A percentile compares a stretch with the other conserved stretches of the same genome.
phyloP scores from a whole-genome alignment of 345 rosid species.

The Hibiscus syriacus region DNA sequence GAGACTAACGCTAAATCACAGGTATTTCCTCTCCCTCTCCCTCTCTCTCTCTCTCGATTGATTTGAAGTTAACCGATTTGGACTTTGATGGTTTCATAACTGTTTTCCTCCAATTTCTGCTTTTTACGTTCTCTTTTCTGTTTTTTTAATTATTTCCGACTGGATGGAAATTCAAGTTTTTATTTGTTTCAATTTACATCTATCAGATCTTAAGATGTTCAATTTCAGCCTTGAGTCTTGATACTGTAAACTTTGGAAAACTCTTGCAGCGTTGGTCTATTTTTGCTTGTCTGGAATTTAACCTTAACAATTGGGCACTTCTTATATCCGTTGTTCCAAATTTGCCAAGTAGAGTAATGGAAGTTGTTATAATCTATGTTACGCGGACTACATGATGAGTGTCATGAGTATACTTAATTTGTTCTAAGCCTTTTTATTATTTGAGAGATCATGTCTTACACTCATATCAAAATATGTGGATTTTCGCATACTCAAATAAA shows the following conservation, averaged over 20 bases:
- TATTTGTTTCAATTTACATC: background rate
- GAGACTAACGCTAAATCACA: background rate
- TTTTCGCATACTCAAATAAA: background rate
- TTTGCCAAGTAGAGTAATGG: constrained; percentile 1
- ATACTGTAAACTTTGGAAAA: background rate
- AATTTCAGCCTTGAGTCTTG: background rate
- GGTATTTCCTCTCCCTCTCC: constrained; percentile 10
- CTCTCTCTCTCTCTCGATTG: background rate
- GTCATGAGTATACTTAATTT: background rate
- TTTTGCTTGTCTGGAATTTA: background rate
- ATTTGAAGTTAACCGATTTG: background rate
- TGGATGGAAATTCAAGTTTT: background rate
- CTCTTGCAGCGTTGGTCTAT: background rate
- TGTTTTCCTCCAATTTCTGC: background rate
- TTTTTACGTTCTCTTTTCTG: background rate
- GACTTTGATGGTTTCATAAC: background rate
- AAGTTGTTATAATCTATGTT: background rate
- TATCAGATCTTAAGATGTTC: background rate
- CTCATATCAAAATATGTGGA: background rate
- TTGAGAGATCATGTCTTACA: background rate
- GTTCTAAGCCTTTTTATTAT: background rate
- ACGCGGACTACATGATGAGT: background rate
- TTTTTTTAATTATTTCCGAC: background rate
- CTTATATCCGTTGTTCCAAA: background rate
- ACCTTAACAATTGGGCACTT: background rate